Base-by-base conservation (phyloP, 1,139 yeast genomes). In the Hyphopichia burtonii region DNA sequence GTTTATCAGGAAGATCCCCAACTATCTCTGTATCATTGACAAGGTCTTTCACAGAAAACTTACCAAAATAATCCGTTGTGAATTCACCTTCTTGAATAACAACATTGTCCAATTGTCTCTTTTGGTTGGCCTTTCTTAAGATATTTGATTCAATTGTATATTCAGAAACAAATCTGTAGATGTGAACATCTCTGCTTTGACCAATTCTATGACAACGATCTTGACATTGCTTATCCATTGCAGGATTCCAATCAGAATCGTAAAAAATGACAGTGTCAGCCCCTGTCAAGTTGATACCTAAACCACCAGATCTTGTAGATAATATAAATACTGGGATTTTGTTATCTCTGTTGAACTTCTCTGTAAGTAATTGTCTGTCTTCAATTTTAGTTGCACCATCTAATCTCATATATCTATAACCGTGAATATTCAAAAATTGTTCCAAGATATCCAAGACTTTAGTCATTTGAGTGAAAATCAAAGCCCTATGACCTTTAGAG, bases 221-320 rank as follows among this genome's bases (percentile, higher is more conserved):
- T 64, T 94, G 99, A 68, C 99, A 94, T 64, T 94, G 99, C 59
- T 90, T 89, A 64, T 94, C 99, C 98, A 94, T 94, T 1, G 98
- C 96, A 2, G 99, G 99, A 60, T 94, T 94, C 99, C 99, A 94
- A 66, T 94, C 99, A 2, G 97, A 90, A 64, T 94, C 99, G 61
- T 94, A 94, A 63, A 94, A 94, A n/a, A 94, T 90, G 37, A 94
- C 99, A 0, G 99, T 93, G 58, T 94, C 99, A 0, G 99, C 99
- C 55, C 99, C 99, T 0, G 99, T 93, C 54, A 94, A 71, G 57
- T 94, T 94, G 60, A 94, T 94, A 59, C 99, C 99, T 51, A 94
- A 74, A 31, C 99, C 99, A 60, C 99, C 99, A 2, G 98, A 91
- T 65, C 99, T 80, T 1, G 98, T 90, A 3, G 97, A 89, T 44